phyloP scores from a whole-genome alignment of 1,284 basidiomycete species.

The Chiua sp. region DNA sequence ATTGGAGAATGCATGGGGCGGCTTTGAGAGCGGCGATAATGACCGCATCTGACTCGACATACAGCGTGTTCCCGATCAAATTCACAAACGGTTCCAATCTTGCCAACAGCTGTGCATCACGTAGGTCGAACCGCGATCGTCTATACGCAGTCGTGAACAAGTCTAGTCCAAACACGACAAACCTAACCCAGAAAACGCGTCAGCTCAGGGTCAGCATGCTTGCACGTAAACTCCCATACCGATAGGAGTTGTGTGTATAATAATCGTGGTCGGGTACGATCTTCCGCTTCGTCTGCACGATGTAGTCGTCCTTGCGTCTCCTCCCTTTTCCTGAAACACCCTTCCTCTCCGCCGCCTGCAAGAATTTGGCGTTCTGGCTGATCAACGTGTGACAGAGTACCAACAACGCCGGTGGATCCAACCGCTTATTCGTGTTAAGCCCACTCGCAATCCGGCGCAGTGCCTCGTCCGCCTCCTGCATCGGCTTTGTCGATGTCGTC shows the following conservation, averaged over 20 bases:
- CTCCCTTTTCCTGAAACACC: slow-evolving; percentile 38
- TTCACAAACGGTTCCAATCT: slow-evolving; percentile 89
- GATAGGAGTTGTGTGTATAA: slow-evolving; percentile 85
- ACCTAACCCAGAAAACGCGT: slow-evolving; percentile 56
- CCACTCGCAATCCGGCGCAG: slow-evolving; percentile 85
- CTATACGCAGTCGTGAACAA: slow-evolving; percentile 90
- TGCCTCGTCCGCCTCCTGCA: slow-evolving; percentile 90
- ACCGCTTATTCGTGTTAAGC: slow-evolving; percentile 81
- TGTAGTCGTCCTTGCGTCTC: slow-evolving; percentile 58
- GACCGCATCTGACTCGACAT: slow-evolving; percentile 83
- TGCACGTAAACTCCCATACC: slow-evolving; percentile 47
- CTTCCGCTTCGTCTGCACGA: slow-evolving; percentile 82
- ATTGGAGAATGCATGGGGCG: slow-evolving; percentile 83
- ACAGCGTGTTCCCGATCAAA: slow-evolving; percentile 92
- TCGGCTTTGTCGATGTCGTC: slow-evolving; percentile 82
- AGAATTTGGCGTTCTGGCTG: slow-evolving; percentile 88
- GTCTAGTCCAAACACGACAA: slow-evolving; percentile 93
- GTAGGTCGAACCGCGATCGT: slow-evolving; percentile 87
- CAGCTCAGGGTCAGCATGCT: slow-evolving; percentile 6
- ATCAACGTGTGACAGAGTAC: slow-evolving; percentile 90
- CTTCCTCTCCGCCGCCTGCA: slow-evolving; percentile 58
- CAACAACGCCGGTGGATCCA: slow-evolving; percentile 77
- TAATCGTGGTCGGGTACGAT: slow-evolving; percentile 63
- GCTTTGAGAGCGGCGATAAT: slow-evolving; percentile 85
- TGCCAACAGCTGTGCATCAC: slow-evolving; percentile 71